Evolutionary conservation across 495 filamentous ascomycete species (phyloP).

Genomic region (Xylaria cubensis): DNA sequence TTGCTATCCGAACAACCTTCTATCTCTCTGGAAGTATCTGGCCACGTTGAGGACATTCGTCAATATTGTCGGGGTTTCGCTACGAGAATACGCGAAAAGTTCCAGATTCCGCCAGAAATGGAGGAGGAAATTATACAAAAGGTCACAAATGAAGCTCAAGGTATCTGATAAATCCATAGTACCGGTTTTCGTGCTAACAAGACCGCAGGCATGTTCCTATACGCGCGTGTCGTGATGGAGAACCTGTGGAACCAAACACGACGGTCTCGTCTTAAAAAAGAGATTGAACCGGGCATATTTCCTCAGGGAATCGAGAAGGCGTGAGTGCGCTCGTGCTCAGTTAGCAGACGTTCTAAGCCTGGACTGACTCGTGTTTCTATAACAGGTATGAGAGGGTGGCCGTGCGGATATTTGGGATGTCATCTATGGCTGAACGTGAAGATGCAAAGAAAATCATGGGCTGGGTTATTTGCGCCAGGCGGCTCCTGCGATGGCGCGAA

Average conservation of each 20-base stretch:
- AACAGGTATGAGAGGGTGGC: conserved; percentile 25
- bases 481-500: conserved; percentile 26
- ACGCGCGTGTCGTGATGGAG: conserved; percentile 23
- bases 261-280: background rate
- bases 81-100: conserved; percentile 12
- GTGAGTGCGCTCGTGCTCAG: background rate
- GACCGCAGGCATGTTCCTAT: conserved; percentile 25
- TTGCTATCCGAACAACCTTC: conserved; percentile 6
- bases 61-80: conserved; percentile 18
- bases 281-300: conserved; percentile 13
- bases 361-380: background rate
- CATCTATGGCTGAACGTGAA: conserved; percentile 4
- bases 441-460: conserved; percentile 22
- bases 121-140: background rate
- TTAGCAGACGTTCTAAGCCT: background rate
- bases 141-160: conserved; percentile 20
- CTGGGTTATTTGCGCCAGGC: conserved; percentile 24
- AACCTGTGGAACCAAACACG: conserved; percentile 21
- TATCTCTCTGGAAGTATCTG: conserved; percentile 1
- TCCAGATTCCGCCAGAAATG: conserved; percentile 5
- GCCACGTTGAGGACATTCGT: conserved; percentile 16
- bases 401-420: conserved; percentile 11
- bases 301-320: conserved; percentile 3
- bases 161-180: background rate
- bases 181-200: background rate